Evolutionary conservation across 129 eudicot genomes (phyloP).

Genomic region (Kitagawia praeruptora): DNA sequence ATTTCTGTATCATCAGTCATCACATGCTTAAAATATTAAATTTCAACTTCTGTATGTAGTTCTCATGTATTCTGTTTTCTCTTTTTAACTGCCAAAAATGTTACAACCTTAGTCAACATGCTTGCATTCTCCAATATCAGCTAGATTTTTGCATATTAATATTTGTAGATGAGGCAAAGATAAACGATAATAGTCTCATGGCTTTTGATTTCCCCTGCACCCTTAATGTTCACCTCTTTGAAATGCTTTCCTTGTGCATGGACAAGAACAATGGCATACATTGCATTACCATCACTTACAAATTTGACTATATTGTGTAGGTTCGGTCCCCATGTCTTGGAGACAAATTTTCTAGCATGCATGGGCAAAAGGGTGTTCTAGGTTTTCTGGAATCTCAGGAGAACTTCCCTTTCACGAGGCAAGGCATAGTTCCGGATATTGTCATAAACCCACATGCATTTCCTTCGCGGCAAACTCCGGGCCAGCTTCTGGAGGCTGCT

Average conservation of each 20-base stretch:
- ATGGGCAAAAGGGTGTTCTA: constrained; percentile 92
- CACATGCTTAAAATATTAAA: background rate
- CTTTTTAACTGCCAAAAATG: background rate
- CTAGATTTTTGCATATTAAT: background rate
- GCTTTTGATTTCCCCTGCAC: background rate
- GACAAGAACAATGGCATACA: background rate
- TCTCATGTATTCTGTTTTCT: background rate
- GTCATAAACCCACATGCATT: constrained; percentile 89
- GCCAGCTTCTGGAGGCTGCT: constrained; percentile 86
- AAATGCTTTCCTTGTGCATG: background rate
- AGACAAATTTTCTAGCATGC: constrained; percentile 93
- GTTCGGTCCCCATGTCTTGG: constrained; percentile 90
- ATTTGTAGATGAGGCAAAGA: background rate
- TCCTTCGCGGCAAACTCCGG: constrained; percentile 90
- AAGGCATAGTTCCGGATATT: constrained; percentile 86
- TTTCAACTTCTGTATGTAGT: background rate
- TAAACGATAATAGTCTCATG: background rate
- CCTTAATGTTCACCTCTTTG: background rate
- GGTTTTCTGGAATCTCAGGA: constrained; percentile 83
- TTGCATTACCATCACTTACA: background rate
- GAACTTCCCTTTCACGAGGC: constrained; percentile 68
- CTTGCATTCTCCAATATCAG: background rate
- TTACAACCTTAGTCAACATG: background rate
- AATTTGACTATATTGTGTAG: constrained; percentile 28
- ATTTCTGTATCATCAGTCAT: background rate